Conservation (phyloP, 192 early-diverging fungal species). For the Phycomyces blakesleeanus region DNA sequence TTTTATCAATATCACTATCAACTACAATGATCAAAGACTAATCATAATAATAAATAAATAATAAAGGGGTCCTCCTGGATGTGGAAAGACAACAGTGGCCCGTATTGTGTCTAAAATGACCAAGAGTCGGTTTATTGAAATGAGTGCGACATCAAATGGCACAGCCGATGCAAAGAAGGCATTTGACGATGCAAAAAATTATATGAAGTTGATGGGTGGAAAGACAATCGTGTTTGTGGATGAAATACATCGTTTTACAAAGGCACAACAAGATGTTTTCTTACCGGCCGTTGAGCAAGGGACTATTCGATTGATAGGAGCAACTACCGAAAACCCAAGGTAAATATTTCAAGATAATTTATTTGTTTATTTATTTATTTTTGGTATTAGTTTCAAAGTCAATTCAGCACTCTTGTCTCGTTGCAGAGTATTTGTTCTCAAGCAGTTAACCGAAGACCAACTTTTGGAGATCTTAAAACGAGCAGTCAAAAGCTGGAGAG, state of each 20-base stretch:
- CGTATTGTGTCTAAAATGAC: constrained; percentile 49
- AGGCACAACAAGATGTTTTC: constrained; percentile 85
- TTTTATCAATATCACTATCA: no score
- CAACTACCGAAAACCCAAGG: constrained; percentile 77
- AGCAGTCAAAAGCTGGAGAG: constrained; percentile 47
- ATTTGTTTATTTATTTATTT: no score
- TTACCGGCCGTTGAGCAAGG: constrained; percentile 77
- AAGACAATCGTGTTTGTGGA: constrained; percentile 80
- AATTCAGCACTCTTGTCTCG: constrained; percentile 78
- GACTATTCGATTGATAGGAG: constrained; percentile 63
- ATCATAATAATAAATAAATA: no score
- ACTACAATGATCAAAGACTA: no score
- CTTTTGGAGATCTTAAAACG: constrained; percentile 59
- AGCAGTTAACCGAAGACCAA: constrained; percentile 56
- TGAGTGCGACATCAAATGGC: constrained; percentile 53
- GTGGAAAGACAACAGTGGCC: constrained; percentile 35
- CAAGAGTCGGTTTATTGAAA: constrained; percentile 44
- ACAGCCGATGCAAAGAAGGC: constrained; percentile 61
- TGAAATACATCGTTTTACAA: constrained; percentile 89
- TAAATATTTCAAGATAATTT: no score
- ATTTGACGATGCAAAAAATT: constrained; percentile 65
- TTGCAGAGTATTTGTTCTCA: constrained; percentile 73
- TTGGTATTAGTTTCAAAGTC: constrained; percentile 54
- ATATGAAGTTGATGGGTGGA: constrained; percentile 48
- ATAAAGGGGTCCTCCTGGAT: constrained; percentile 32